Evolutionary conservation across 2,329 filamentous ascomycete species (phyloP).

Genomic region (Emergomyces pasteurianus): DNA sequence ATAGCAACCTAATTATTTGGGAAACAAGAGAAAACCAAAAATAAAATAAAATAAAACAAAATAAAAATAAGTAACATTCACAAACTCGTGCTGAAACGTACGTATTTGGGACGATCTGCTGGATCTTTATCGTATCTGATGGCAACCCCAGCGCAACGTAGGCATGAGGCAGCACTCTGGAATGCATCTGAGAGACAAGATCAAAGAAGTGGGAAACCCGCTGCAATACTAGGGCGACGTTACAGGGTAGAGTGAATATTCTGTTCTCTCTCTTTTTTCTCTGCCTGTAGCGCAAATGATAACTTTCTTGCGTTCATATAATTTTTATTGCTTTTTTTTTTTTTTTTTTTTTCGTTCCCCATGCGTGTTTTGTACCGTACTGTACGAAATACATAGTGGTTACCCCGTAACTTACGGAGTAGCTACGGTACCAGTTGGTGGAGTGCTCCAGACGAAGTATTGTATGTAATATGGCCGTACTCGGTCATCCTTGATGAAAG

Average conservation of each 20-base stretch:
- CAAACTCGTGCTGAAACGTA: conserved; percentile 36
- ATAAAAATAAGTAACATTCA: conserved; percentile 10
- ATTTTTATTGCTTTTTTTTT: neutral
- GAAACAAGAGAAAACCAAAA: conserved; percentile 6
- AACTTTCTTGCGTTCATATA: too few relatives aligned
- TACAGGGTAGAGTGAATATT: too few relatives aligned
- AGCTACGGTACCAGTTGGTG: too few relatives aligned
- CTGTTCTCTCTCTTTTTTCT: too few relatives aligned
- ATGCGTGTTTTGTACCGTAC: neutral
- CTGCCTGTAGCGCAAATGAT: too few relatives aligned
- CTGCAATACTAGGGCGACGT: neutral
- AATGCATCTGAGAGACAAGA: conserved; percentile 23
- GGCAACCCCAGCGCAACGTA: conserved; percentile 32
- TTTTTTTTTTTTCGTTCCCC: neutral
- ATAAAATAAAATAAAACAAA: neutral
- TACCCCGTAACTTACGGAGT: too few relatives aligned
- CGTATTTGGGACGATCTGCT: conserved; percentile 52
- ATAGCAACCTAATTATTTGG: conserved; percentile 2
- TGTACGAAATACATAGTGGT: too few relatives aligned
- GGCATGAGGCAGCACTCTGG: conserved; percentile 26
- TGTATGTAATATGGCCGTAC: too few relatives aligned
- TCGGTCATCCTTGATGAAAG: too few relatives aligned
- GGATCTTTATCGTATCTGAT: conserved; percentile 45
- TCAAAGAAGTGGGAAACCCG: too few relatives aligned
- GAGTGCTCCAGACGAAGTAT: too few relatives aligned